Percentiles rank a stretch among this genome's conserved stretches.
Conservation (phyloP, 2,329 filamentous ascomycete genomes). For the Cryphonectria carpinicola region DNA sequence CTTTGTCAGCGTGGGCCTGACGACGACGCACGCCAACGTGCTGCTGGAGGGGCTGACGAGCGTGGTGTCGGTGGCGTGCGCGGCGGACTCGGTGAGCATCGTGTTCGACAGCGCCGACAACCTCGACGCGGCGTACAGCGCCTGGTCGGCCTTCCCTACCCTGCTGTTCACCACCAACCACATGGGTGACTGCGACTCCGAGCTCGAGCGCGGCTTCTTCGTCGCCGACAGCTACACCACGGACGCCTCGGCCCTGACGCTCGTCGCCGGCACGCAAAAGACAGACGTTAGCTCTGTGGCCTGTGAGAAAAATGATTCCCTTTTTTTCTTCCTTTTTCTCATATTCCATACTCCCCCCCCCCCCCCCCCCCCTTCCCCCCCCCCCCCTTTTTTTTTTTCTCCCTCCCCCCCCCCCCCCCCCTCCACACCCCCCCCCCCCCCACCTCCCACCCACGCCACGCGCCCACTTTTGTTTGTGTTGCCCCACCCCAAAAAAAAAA, state of each 20-base stretch:
- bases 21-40: constrained; percentile 15
- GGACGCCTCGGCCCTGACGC: constrained; percentile 13
- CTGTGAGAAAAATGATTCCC: constrained; percentile 4
- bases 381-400: too few relatives aligned
- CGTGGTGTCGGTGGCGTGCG: constrained; percentile 21
- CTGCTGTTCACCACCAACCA: constrained; percentile 26
- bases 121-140: constrained; percentile 20
- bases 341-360: too few relatives aligned
- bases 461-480: too few relatives aligned
- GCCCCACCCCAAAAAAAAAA: too few relatives aligned
- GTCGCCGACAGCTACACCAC: constrained; percentile 15
- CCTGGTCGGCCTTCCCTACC: constrained; percentile 18
- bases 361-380: too few relatives aligned
- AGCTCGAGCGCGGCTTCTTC: constrained; percentile 28
- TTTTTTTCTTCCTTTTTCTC: too few relatives aligned
- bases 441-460: too few relatives aligned
- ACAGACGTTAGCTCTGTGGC: constrained; percentile 5
- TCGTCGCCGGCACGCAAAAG: constrained; percentile 22
- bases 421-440: too few relatives aligned
- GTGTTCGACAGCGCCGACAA: constrained; percentile 19
- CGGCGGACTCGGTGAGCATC: constrained; percentile 21
- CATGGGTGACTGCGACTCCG: constrained; percentile 24
- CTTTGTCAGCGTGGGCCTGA: constrained; percentile 21
- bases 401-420: too few relatives aligned
- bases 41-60: constrained; percentile 20